A percentile compares a stretch with the other conserved stretches of the same genome.
These are phyloP conservation scores for Lactarius sp. DNA, from an alignment of 768 basidiomycete species.

Conservation along the genomic window DNA sequence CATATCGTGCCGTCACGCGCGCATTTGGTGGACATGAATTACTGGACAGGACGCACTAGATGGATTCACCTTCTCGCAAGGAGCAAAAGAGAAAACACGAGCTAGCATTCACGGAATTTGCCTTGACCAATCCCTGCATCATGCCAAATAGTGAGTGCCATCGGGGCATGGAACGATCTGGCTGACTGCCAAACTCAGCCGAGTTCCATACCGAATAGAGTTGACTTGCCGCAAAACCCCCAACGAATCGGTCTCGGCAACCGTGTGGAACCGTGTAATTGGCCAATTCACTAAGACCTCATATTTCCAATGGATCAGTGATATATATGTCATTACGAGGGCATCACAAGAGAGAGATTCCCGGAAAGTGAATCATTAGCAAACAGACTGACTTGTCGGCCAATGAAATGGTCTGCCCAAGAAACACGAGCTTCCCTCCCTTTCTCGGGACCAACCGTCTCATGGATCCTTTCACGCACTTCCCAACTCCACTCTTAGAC, in stretches of 20 bases:
- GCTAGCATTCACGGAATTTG: slow-evolving; percentile 19
- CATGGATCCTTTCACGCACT: slow-evolving; percentile 2
- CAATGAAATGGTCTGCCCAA: slow-evolving; percentile 10
- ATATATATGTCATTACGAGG: slow-evolving; percentile 17
- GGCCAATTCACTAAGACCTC: slow-evolving; percentile 3
- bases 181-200: slow-evolving; percentile 10
- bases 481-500: background rate
- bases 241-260: background rate
- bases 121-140: slow-evolving; percentile 10
- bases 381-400: slow-evolving; percentile 19
- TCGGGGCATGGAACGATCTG: slow-evolving; percentile 22
- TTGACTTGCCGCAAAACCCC: slow-evolving; percentile 23
- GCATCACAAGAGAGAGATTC: slow-evolving; percentile 19
- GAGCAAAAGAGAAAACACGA: slow-evolving; percentile 16
- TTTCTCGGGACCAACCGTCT: slow-evolving; percentile 12
- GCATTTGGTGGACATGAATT: slow-evolving; percentile 4
- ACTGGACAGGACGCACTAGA: background rate
- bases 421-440: slow-evolving; percentile 23
- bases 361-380: slow-evolving; percentile 20
- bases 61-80: slow-evolving; percentile 10
- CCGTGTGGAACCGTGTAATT: slow-evolving; percentile 8
- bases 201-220: slow-evolving; percentile 24
- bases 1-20: slow-evolving; percentile 16
- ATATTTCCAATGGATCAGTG: slow-evolving; percentile 16
- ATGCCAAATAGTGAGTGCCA: slow-evolving; percentile 25